A percentile compares a stretch with the other conserved stretches of the same genome.
phyloP scores from a whole-genome alignment of 768 basidiomycete species.

The Nevesoporus exiguus region DNA sequence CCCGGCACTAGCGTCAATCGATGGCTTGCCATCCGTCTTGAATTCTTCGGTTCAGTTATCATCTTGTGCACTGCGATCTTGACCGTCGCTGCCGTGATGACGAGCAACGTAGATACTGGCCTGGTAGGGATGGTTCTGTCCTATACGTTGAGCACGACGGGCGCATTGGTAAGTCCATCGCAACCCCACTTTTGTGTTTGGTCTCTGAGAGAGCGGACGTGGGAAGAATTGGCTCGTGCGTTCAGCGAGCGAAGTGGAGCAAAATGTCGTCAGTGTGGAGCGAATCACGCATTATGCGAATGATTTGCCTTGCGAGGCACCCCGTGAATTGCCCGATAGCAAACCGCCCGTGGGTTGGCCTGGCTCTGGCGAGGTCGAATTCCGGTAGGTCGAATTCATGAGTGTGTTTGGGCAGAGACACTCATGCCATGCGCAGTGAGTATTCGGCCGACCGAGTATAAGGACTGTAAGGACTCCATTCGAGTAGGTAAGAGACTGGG shows the following conservation, averaged over 20 bases:
- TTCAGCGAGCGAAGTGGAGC: conserved; percentile 83
- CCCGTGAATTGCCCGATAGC: conserved; percentile 58
- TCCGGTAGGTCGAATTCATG: conserved; percentile 44
- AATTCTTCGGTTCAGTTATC: conserved; percentile 78
- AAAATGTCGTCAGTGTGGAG: conserved; percentile 87
- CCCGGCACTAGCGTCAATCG: conserved; percentile 73
- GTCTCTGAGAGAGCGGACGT: not conserved
- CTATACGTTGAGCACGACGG: conserved; percentile 80
- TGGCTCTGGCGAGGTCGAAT: conserved; percentile 64
- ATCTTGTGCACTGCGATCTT: conserved; percentile 69
- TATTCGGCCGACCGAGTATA: too few species aligned
- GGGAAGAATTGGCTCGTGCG: conserved; percentile 77
- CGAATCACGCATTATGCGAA: conserved; percentile 77
- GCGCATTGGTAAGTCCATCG: conserved; percentile 57
- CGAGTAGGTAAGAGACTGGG: too few species aligned
- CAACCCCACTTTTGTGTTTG: too few species aligned
- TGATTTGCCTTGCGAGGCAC: conserved; percentile 68
- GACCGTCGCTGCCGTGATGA: conserved; percentile 64
- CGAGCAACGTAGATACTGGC: conserved; percentile 79
- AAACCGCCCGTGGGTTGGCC: conserved; percentile 69
- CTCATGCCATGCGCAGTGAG: conserved; percentile 36
- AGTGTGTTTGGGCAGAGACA: not conserved
- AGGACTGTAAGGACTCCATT: too few species aligned
- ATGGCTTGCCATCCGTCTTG: conserved; percentile 84
- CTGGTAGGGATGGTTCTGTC: conserved; percentile 83